Evolutionary conservation across 208 protist genomes (phyloP), one percentile per base, ranked within the genome.

Genomic region (Polymyxa betae): DNA sequence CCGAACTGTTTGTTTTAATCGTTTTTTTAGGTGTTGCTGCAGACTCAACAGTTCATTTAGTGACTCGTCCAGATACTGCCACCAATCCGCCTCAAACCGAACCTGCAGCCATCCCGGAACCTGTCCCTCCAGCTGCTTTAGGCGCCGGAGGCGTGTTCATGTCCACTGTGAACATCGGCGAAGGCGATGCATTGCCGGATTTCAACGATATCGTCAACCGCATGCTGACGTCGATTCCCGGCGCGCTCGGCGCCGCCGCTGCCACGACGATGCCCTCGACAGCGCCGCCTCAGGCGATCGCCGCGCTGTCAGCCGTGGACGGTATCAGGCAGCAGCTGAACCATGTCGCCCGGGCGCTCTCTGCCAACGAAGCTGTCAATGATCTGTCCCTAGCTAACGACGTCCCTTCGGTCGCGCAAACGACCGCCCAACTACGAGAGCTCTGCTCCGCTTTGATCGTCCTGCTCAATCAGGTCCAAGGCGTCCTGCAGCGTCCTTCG

Each of bases 151-250:
- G 72, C 5, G 72, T 82, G 16, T 82, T 82, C 72, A 43, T 82
- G 72, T 82, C 72, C 16, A 35, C 72, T 82, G 72, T 82, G 5
- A 82, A 82, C 72, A 82, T 82, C 35, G 72, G 72, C 72, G 72
- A 82, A 20, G 72, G 72, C 10, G 72, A 82, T 20, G 72, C 72
- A 43, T n/a, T 82, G n/a, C 72, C 72, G 35, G 72, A 82, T 43
- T 82, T 82, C 72, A 82, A 82, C 72, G 40, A 45, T 12, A 82
- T 82, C 40, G 72, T 82, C n/a, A 82, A 82, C 72, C 72, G 72
- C 5, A 82, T 82, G 72, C 72, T 82, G n/a, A 45, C 72, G n/a
- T 82, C 72, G 72, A 82, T 82, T 40, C 40, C 72, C 35, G n/a
- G 35, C 35, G 72, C 35, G 35, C 5, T 82, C 16, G 72, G 72